These are phyloP conservation scores for Aspergillus bridgeri DNA, from an alignment of 495 filamentous ascomycete species.

Conservation along the genomic window DNA sequence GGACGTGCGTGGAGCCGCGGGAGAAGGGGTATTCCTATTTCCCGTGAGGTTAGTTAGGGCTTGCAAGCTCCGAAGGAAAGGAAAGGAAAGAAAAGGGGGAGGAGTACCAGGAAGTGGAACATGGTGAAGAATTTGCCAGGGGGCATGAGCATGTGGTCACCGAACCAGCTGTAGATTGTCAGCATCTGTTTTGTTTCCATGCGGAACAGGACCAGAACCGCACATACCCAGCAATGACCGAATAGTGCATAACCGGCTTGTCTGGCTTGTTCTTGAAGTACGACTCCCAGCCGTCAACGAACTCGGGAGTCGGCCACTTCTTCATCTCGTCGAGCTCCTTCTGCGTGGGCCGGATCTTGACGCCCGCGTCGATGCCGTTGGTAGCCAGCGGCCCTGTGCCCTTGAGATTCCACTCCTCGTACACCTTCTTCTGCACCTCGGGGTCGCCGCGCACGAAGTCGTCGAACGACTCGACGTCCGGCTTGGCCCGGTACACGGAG, in stretches of 20 bases:
- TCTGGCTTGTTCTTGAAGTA: conserved; percentile 86
- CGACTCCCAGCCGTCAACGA: conserved; percentile 65
- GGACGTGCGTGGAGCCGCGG: conserved; percentile 69
- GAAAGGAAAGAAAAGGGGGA: not conserved
- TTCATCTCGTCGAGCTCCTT: conserved; percentile 67
- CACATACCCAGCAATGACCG: conserved; percentile 58
- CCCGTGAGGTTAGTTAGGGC: not conserved
- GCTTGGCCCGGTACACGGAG: conserved; percentile 71
- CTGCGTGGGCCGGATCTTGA: conserved; percentile 72
- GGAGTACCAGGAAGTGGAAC: conserved; percentile 70
- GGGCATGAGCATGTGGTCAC: conserved; percentile 71
- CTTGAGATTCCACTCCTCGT: conserved; percentile 73
- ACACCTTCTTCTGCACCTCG: conserved; percentile 64
- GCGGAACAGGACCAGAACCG: not conserved
- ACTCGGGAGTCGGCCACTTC: conserved; percentile 62
- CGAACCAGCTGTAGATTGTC: conserved; percentile 29
- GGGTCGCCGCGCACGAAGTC: conserved; percentile 76
- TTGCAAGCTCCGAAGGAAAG: not conserved
- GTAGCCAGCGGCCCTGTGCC: conserved; percentile 78
- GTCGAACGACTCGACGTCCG: conserved; percentile 73
- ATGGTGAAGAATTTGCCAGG: conserved; percentile 82
- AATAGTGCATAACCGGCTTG: conserved; percentile 85
- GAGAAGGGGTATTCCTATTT: conserved; percentile 69
- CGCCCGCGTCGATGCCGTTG: conserved; percentile 81
- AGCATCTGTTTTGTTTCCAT: not conserved